phyloP scores from a whole-genome alignment of 257 asterid genomes.

The Plantago elongata region DNA sequence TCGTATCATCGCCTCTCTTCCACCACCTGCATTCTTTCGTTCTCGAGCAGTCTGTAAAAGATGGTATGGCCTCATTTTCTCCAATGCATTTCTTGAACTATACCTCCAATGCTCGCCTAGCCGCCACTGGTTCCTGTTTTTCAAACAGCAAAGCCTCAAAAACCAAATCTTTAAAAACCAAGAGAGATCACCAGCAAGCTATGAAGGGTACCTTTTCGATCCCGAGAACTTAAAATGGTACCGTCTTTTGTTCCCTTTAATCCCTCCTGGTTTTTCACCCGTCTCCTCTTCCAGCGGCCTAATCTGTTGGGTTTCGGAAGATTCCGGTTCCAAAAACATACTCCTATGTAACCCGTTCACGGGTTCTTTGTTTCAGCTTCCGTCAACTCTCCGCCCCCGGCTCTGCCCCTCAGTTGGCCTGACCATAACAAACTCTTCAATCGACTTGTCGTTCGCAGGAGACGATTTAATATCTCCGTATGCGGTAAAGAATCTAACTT shows the following conservation, averaged over 20 bases:
- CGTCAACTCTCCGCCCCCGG: constrained; percentile 71
- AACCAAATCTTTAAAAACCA: constrained; percentile 36
- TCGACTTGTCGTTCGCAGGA: constrained; percentile 80
- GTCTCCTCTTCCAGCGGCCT: constrained; percentile 73
- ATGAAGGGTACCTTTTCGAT: constrained; percentile 70
- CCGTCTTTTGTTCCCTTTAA: constrained; percentile 45
- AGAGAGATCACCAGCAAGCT: constrained; percentile 1
- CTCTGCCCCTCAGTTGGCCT: constrained; percentile 78
- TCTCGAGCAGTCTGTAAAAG: constrained; percentile 78
- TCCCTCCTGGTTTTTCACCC: constrained; percentile 75
- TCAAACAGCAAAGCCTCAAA: constrained; percentile 49
- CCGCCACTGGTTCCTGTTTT: constrained; percentile 75
- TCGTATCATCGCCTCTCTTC: constrained; percentile 73
- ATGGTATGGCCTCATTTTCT: constrained; percentile 73
- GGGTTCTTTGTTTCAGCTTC: constrained; percentile 54
- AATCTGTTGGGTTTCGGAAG: constrained; percentile 74
- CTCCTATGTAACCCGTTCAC: constrained; percentile 64
- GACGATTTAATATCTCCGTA: constrained; percentile 86
- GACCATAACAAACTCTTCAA: constrained; percentile 51
- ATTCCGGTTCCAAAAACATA: constrained; percentile 64
- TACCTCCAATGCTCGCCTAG: constrained; percentile 54
- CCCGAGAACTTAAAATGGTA: constrained; percentile 59
- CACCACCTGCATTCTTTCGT: constrained; percentile 82
- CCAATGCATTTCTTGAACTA: constrained; percentile 55
- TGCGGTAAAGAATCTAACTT: constrained; percentile 81